Base-by-base conservation (phyloP, 371 early-diverging fungal genomes). In the Blakeslea trispora region DNA sequence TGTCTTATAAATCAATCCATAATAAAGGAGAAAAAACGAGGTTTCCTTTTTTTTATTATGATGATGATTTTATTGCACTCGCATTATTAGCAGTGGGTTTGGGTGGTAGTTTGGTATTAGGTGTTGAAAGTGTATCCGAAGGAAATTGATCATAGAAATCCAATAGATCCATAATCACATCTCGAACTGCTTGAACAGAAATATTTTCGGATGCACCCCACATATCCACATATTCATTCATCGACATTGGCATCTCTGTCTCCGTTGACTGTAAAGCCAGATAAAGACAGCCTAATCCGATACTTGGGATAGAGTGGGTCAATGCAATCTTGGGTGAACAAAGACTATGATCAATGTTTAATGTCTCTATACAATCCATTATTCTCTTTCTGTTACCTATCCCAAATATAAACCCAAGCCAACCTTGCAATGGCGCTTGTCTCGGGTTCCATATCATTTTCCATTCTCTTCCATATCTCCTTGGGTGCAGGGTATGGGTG, bases 311-410 rank as follows among this genome's bases (percentile, higher is more conserved):
- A 6, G 71, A 66, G 40, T 74, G 68, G 3, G 59, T 61, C 24
- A 74, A 54, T 22, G 66, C 64, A 39, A 79, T 66, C 28, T 65
- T 72, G 13, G 80, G 76, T 4, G 76, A 76, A 24, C 64, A 67
- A 45, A 79, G 50, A 44, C 74, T 77, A 34, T 6, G 8, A 28
- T 13, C 28, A 31, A n/a, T n/a, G 13, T 31, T 51, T 64, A 68
- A 69, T 74, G 72, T 47, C 75, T 76, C 76, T 76, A 75, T 9
- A 70, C 59, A 55, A 66, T 64, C 76, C 79, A 79, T 9, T 74
- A 64, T 24, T 74, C 17, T 37, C n/a, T n/a, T n/a, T 74, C 55
- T 15, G 76, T 76, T 48, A 79, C 66, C 8, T 66, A 48, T 28
- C 73, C 71, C 48, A 79, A 63, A 31, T 72, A 72, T 19, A 69